Evolutionary conservation across 306 rosid genomes (phyloP).

Genomic region (Glycine tomentella): DNA sequence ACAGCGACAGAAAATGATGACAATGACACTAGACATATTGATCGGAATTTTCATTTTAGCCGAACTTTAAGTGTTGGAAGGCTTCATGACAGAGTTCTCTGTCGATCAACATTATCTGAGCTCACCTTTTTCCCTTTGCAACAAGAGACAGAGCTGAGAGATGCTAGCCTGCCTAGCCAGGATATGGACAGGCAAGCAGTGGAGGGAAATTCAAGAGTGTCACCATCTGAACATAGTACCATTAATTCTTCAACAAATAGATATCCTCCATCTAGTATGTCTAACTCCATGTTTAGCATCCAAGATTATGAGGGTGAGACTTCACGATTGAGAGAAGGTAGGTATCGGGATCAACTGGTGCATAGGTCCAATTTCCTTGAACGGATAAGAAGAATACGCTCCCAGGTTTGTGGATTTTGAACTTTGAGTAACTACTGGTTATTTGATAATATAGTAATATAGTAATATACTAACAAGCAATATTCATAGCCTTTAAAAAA

Average conservation of each 20-base stretch:
- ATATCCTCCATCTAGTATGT: slow-evolving; percentile 55
- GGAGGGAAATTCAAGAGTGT: slow-evolving; percentile 54
- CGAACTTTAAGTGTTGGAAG: slow-evolving; percentile 92
- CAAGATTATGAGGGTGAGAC: slow-evolving; percentile 74
- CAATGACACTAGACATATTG: slow-evolving; percentile 54
- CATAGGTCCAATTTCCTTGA: slow-evolving; percentile 88
- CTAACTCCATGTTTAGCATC: slow-evolving; percentile 65
- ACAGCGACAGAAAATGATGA: slow-evolving; percentile 55
- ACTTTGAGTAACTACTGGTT: not conserved
- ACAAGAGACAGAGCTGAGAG: slow-evolving; percentile 73
- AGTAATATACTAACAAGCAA: slow-evolving; percentile 24
- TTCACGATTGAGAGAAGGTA: slow-evolving; percentile 67
- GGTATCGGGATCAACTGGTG: slow-evolving; percentile 79
- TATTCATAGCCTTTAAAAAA: not conserved
- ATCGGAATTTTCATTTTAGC: slow-evolving; percentile 75
- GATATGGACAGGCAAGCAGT: slow-evolving; percentile 50
- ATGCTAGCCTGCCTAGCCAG: slow-evolving; percentile 57
- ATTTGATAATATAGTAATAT: slow-evolving; percentile 41
- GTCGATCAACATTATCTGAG: slow-evolving; percentile 76
- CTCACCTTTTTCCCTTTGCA: slow-evolving; percentile 64
- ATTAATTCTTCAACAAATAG: slow-evolving; percentile 53
- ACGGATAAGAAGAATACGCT: slow-evolving; percentile 86
- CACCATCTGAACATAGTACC: slow-evolving; percentile 49
- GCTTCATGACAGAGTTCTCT: slow-evolving; percentile 89
- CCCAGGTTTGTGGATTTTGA: slow-evolving; percentile 73